Percentiles rank a stretch among this genome's conserved stretches.
Conservation (phyloP, 2,329 filamentous ascomycete genomes). For the Eutypa lata region DNA sequence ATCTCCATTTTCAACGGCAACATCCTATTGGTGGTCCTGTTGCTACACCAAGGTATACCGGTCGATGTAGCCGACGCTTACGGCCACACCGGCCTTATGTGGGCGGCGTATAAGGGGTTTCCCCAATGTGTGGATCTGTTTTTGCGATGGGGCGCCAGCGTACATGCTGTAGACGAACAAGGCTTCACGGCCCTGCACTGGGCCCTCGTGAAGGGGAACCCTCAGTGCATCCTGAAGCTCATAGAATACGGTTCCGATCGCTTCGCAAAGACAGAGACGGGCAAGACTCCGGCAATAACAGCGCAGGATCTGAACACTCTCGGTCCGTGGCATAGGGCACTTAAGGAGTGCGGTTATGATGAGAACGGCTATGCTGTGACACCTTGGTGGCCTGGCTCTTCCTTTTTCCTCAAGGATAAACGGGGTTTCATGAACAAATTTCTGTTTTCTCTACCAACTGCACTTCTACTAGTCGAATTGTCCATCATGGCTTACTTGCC, state of each 20-base stretch:
- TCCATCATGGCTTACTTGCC: slow-evolving; percentile 71
- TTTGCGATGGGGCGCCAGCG: slow-evolving; percentile 90
- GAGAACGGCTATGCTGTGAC: slow-evolving; percentile 69
- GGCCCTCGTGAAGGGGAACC: slow-evolving; percentile 90
- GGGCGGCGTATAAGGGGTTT: slow-evolving; percentile 97
- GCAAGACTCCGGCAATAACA: slow-evolving; percentile 84
- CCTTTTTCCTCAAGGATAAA: slow-evolving; percentile 72
- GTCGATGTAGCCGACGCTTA: slow-evolving; percentile 88
- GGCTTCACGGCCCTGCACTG: slow-evolving; percentile 95
- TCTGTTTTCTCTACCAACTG: slow-evolving; percentile 84
- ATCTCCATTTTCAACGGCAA: slow-evolving; percentile 97
- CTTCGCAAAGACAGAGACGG: slow-evolving; percentile 82
- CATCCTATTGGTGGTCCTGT: slow-evolving; percentile 79
- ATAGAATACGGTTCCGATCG: slow-evolving; percentile 94
- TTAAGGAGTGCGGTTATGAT: slow-evolving; percentile 82
- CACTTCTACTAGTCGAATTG: slow-evolving; percentile 68
- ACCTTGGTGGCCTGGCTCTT: slow-evolving; percentile 69
- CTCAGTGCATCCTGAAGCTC: slow-evolving; percentile 86
- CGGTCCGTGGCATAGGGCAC: slow-evolving; percentile 75
- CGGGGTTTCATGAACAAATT: slow-evolving; percentile 77
- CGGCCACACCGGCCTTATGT: slow-evolving; percentile 95
- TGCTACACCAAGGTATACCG: slow-evolving; percentile 92
- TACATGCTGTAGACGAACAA: slow-evolving; percentile 85
- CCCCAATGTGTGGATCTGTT: slow-evolving; percentile 90
- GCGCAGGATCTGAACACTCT: slow-evolving; percentile 87